Evolutionary conservation across 2,329 filamentous ascomycete species (phyloP).

Genomic region (Apiospora aurea): DNA sequence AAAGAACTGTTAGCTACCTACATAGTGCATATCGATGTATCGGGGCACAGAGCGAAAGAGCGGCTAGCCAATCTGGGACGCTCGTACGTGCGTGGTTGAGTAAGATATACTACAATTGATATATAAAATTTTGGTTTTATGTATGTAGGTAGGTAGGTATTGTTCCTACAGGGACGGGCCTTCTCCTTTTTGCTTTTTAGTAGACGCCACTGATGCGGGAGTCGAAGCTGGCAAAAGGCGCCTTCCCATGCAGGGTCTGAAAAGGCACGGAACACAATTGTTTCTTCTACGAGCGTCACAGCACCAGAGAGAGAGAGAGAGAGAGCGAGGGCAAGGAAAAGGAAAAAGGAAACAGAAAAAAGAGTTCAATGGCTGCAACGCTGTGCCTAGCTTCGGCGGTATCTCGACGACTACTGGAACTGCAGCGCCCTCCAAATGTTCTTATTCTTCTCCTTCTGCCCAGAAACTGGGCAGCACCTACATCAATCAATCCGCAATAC

Average conservation of each 20-base stretch:
- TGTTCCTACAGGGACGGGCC: neutral
- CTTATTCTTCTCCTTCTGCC: neutral
- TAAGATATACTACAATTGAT: neutral
- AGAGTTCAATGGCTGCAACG: constrained; percentile 21
- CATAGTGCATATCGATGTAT: neutral
- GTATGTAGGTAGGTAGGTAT: neutral
- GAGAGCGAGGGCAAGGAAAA: neutral
- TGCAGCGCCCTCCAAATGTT: neutral
- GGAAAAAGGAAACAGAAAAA: neutral
- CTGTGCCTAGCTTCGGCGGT: constrained; percentile 18
- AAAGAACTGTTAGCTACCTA: neutral
- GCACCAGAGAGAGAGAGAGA: neutral
- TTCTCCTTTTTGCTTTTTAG: constrained; percentile 35
- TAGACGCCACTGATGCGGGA: constrained; percentile 46
- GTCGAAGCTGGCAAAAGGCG: constrained; percentile 37
- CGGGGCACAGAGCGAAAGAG: neutral
- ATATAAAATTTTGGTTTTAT: neutral
- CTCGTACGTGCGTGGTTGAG: neutral
- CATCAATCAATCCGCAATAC: too few species aligned
- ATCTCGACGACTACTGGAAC: neutral
- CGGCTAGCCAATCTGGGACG: neutral
- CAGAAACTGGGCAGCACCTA: neutral
- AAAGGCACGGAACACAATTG: constrained; percentile 22
- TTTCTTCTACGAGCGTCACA: constrained; percentile 1
- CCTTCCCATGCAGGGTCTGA: constrained; percentile 44